Conservation (phyloP, 352 stramenopile species). For the Globisporangium cystogenes region DNA sequence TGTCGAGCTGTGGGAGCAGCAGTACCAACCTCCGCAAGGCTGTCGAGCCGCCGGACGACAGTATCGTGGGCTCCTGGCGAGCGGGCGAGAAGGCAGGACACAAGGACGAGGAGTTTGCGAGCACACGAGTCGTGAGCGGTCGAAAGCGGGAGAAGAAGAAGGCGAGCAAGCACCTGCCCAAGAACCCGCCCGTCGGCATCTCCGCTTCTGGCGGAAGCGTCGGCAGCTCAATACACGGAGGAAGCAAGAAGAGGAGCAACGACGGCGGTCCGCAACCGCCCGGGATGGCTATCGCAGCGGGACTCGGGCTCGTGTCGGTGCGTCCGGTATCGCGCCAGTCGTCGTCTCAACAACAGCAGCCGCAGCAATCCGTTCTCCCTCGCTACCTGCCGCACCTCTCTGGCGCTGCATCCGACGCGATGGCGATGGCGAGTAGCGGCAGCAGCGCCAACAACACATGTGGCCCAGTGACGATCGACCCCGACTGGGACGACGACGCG, state of each 20-base stretch:
- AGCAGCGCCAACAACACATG: not conserved
- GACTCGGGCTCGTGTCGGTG: conserved; percentile 26
- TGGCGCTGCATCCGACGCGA: conserved; percentile 20
- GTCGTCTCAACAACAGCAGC: conserved; percentile 28
- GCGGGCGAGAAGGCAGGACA: conserved; percentile 5
- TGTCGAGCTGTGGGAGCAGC: conserved; percentile 16
- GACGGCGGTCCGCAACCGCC: conserved; percentile 7
- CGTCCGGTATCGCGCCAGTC: conserved; percentile 40
- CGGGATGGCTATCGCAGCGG: conserved; percentile 12
- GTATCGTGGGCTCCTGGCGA: conserved; percentile 8
- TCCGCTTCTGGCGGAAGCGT: not conserved
- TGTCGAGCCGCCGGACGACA: conserved; percentile 24
- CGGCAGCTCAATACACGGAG: conserved; percentile 14
- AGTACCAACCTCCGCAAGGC: conserved; percentile 33
- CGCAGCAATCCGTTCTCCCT: conserved; percentile 17
- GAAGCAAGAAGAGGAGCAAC: conserved; percentile 30
- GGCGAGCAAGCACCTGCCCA: conserved; percentile 31
- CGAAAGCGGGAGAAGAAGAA: conserved; percentile 36
- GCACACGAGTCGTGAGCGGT: conserved; percentile 17
- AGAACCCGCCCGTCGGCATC: conserved; percentile 12
- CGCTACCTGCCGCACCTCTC: conserved; percentile 42
- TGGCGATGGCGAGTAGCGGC: not conserved
- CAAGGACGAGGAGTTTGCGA: conserved; percentile 34
- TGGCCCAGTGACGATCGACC: conserved; percentile 6
- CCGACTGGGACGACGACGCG: conserved; percentile 20